Base-by-base conservation (phyloP, 164 flowering plant species). In the Magnolia officinalis region DNA sequence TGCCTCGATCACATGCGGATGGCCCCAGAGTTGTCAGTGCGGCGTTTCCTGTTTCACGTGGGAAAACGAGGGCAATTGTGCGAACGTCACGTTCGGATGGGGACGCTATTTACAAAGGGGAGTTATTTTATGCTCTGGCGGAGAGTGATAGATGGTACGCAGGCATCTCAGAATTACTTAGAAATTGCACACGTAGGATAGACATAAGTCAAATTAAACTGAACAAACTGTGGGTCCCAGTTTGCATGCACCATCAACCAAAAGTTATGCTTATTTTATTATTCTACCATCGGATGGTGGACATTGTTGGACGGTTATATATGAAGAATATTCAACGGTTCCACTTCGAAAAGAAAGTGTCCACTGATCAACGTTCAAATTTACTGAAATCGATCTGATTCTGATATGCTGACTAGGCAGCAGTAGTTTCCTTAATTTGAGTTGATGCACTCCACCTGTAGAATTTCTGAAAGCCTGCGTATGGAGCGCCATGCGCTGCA, bases 81-180 rank as follows among this genome's bases (percentile, higher is more conserved):
- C 66, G 71, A 72, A 80, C 82, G 82, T 80, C 82, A 80, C 76
- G 55, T 80, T 78, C 24, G 64, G 76, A 79, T 72, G 76, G 72
- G 75, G 81, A 79, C 76, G 75, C 63, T 72, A 75, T 19, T 75
- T 64, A 8, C 8, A 63, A 6, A 19, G 1, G 24, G 14, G 9
- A 64, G 21, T 7, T 19, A 18, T 55, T 55, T 55, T 10, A 10
- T 55, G 18, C 61, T 55, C 61, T 16, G 13, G 61, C 11, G 18
- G 61, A 10, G 61, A 2, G 18, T 10, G 16, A 55, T 16, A 10
- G 61, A 16, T 16, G 16, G 8, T 55, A 16, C 61, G 11, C 61
- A 55, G 61, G 61, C 61, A 10, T 2, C 13, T 55, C 61, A 55
- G 61, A 37, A 37, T 37, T 55, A 0, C 61, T 16, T 16, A 55